A percentile compares a stretch with the other conserved stretches of the same genome.
phyloP scores from a whole-genome alignment of 2,329 filamentous ascomycete species.

The Magnaporthiopsis rhizophila region DNA sequence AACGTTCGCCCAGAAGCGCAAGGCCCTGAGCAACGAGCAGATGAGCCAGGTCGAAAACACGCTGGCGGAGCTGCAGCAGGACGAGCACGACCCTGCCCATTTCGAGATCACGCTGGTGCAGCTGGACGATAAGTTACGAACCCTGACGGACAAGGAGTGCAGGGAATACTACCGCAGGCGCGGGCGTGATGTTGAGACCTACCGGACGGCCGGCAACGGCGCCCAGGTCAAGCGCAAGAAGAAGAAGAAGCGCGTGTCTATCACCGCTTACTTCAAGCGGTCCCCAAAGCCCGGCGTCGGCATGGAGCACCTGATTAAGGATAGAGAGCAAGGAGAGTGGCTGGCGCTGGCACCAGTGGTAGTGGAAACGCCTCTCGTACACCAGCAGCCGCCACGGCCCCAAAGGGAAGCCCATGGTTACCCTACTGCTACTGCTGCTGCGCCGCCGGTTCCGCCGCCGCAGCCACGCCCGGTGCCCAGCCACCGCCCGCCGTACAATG shows the following conservation, averaged over 20 bases:
- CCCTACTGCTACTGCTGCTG: too few relatives aligned
- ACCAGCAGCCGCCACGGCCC: not conserved
- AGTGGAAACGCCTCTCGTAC: not conserved
- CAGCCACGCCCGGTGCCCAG: not conserved
- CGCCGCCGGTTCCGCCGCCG: too few relatives aligned
- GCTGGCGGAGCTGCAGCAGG: not conserved
- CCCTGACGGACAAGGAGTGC: slow-evolving; percentile 1
- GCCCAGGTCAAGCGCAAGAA: slow-evolving; percentile 2
- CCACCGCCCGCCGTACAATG: not conserved
- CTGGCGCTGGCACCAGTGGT: not conserved
- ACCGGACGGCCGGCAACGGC: not conserved
- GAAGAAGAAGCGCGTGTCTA: slow-evolving; percentile 6
- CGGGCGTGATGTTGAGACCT: not conserved
- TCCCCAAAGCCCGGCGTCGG: slow-evolving; percentile 2
- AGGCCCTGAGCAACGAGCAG: not conserved
- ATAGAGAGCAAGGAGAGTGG: not conserved
- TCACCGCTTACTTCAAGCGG: slow-evolving; percentile 6
- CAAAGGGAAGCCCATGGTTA: not conserved
- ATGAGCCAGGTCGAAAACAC: not conserved
- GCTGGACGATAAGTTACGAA: slow-evolving; percentile 1
- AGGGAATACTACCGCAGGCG: not conserved
- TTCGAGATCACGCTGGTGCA: slow-evolving; percentile 5
- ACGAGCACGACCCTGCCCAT: not conserved
- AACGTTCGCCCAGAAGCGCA: not conserved
- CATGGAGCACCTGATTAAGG: slow-evolving; percentile 1